These are phyloP conservation scores for Neurospora intermedia DNA, from an alignment of 495 filamentous ascomycete genomes.

Conservation along the genomic window DNA sequence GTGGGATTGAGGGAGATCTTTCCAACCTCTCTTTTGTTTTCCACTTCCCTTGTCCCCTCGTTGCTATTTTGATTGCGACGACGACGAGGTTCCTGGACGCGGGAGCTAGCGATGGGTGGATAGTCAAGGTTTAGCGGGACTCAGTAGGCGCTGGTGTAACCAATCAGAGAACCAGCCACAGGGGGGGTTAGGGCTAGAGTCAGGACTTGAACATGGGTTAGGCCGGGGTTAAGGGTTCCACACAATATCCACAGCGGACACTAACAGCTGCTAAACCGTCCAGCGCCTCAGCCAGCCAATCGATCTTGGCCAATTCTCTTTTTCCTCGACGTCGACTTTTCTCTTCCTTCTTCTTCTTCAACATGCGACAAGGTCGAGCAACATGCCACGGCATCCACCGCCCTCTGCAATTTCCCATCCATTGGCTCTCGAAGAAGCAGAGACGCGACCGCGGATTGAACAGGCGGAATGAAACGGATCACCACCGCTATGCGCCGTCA, in stretches of 20 bases:
- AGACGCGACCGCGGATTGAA: background rate
- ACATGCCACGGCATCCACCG: background rate
- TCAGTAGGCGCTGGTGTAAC: conserved; percentile 9
- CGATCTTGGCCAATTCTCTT: background rate
- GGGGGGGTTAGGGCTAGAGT: background rate
- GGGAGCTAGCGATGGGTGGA: background rate
- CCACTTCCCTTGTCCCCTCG: background rate
- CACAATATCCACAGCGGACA: background rate
- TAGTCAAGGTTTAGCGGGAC: background rate
- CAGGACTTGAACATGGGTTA: background rate
- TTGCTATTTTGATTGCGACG: background rate
- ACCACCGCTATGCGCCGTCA: background rate
- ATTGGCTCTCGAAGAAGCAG: background rate
- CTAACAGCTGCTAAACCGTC: background rate
- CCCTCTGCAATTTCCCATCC: background rate
- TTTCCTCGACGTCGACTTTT: background rate
- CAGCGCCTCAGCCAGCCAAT: background rate
- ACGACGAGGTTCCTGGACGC: conserved; percentile 1
- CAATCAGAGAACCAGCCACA: conserved; percentile 2
- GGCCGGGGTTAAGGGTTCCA: background rate
- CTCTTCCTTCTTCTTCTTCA: background rate
- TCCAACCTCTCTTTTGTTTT: conserved; percentile 1
- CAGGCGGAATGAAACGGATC: background rate
- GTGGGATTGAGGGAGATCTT: background rate
- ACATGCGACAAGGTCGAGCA: background rate